Conservation (phyloP, 2,329 filamentous ascomycete genomes). For the Rugonectria rugulosa region DNA sequence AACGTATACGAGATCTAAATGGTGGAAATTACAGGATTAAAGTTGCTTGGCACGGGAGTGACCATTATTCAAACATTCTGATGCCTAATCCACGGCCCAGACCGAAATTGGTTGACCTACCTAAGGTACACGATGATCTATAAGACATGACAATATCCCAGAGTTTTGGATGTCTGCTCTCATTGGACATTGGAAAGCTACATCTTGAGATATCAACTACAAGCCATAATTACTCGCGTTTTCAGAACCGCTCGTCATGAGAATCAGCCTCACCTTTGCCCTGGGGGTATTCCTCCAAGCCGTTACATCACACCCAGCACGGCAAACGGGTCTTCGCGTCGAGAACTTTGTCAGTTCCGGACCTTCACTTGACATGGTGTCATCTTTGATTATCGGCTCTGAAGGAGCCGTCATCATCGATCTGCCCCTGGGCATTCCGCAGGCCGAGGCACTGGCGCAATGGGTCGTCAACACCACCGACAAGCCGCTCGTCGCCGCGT, state of each 20-base stretch:
- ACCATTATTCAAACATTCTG: too few species aligned
- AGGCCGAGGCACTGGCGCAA: constrained; percentile 15
- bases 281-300: not conserved
- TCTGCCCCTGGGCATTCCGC: constrained; percentile 12
- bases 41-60: too few species aligned
- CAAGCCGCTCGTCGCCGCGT: constrained; percentile 25
- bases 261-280: not conserved
- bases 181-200: not conserved
- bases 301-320: not conserved
- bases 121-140: too few species aligned
- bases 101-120: too few species aligned
- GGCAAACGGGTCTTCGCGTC: not conserved
- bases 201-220: not conserved
- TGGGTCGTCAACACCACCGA: constrained; percentile 21
- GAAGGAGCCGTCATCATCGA: constrained; percentile 23
- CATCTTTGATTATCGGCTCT: constrained; percentile 24
- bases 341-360: constrained; percentile 17
- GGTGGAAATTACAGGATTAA: too few species aligned
- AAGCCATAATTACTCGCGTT: not conserved
- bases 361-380: constrained; percentile 20
- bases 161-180: not conserved
- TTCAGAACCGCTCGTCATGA: not conserved
- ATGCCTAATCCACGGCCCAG: too few species aligned
- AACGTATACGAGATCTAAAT: too few species aligned
- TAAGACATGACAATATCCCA: not conserved